Evolutionary conservation across 768 basidiomycete species (phyloP).

Genomic region (Cubamyces lactineus): DNA sequence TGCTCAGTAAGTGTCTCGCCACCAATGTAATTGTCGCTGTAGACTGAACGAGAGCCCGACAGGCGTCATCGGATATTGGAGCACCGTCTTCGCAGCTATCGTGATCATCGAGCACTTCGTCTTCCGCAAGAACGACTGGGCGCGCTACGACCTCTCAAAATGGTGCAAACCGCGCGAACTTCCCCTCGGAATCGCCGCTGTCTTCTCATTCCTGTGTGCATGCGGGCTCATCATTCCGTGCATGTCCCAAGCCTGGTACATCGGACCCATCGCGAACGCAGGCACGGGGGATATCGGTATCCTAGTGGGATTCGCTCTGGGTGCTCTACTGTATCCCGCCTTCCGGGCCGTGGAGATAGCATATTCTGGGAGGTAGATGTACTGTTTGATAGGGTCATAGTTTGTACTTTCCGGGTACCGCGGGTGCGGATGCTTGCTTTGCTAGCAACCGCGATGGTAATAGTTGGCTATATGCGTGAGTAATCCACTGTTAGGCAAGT

Average conservation of each 20-base stretch:
- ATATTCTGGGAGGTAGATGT: constrained; percentile 14
- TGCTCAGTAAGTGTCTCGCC: constrained; percentile 37
- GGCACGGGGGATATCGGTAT: constrained; percentile 55
- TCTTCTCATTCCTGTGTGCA: constrained; percentile 43
- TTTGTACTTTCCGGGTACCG: constrained; percentile 14
- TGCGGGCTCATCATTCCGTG: constrained; percentile 46
- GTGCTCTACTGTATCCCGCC: constrained; percentile 36
- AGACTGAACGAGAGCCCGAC: constrained; percentile 14
- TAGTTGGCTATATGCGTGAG: constrained; percentile 17
- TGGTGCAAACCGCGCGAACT: constrained; percentile 43
- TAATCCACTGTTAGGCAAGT: constrained; percentile 8
- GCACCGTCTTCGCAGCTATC: constrained; percentile 40
- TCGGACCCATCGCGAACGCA: constrained; percentile 48
- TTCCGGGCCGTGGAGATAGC: constrained; percentile 35
- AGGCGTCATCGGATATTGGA: constrained; percentile 53
- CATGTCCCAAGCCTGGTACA: constrained; percentile 58
- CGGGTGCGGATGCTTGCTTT: background rate
- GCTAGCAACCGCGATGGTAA: constrained; percentile 12
- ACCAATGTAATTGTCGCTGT: background rate
- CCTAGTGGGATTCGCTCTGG: constrained; percentile 41
- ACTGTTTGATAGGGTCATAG: background rate
- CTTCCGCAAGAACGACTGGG: constrained; percentile 42
- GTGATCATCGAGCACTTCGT: constrained; percentile 48
- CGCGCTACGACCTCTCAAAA: constrained; percentile 40
- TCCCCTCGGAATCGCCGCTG: constrained; percentile 46